These are phyloP conservation scores for Diphasiastrum complanatum DNA, from an alignment of 83 land plant genomes.

Conservation along the genomic window DNA sequence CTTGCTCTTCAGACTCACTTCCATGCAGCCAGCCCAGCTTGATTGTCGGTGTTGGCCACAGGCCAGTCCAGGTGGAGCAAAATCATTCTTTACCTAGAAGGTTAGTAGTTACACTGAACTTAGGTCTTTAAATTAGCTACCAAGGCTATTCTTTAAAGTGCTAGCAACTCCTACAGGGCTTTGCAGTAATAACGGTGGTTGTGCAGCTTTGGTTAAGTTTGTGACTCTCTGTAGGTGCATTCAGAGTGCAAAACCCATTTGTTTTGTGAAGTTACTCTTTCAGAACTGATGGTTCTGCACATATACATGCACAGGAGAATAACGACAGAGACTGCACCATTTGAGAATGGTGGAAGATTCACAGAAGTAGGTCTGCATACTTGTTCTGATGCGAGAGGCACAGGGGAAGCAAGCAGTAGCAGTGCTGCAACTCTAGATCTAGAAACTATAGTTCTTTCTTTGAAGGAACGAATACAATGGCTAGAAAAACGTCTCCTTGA, in stretches of 20 bases:
- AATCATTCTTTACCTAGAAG: slow-evolving; percentile 46
- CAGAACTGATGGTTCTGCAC: too few relatives aligned
- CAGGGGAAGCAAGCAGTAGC: slow-evolving; percentile 36
- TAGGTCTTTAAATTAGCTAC: not conserved
- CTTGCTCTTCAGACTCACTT: slow-evolving; percentile 90
- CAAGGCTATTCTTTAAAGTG: not conserved
- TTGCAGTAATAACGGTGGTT: too few relatives aligned
- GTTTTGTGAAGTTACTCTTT: too few relatives aligned
- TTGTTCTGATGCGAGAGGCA: slow-evolving; percentile 21
- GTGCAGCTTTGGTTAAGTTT: too few relatives aligned
- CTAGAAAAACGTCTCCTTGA: slow-evolving; percentile 51
- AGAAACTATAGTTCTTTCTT: slow-evolving; percentile 38
- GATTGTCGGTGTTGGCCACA: slow-evolving; percentile 45
- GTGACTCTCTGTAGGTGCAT: too few relatives aligned
- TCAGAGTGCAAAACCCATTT: too few relatives aligned
- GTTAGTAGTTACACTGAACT: slow-evolving; percentile 23
- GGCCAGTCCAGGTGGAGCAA: slow-evolving; percentile 29
- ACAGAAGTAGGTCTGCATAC: slow-evolving; percentile 24
- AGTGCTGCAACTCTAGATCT: slow-evolving; percentile 37
- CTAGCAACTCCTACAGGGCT: too few relatives aligned
- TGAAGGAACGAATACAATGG: slow-evolving; percentile 45
- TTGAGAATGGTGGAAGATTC: slow-evolving; percentile 24
- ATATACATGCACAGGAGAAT: too few relatives aligned
- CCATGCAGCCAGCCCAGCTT: slow-evolving; percentile 47
- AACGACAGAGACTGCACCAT: slow-evolving; percentile 26